Percentiles rank a stretch among this genome's conserved stretches.
These are phyloP conservation scores for Sapria himalayana DNA, from an alignment of 345 rosid species.

Conservation along the genomic window DNA sequence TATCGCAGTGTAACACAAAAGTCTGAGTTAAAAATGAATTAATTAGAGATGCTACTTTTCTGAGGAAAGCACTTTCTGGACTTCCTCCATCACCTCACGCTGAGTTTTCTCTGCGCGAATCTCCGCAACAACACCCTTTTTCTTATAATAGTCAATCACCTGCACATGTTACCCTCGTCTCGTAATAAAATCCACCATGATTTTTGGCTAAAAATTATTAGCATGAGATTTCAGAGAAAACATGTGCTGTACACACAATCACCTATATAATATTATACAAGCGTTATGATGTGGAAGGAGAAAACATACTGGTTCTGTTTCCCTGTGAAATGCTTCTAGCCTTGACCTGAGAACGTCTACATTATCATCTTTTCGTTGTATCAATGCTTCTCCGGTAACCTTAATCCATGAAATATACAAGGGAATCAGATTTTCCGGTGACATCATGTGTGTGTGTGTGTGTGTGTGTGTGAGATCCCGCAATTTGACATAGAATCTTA, in stretches of 20 bases:
- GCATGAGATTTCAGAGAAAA: neutral
- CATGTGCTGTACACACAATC: neutral
- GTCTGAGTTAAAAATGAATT: no score
- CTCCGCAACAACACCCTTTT: slow-evolving; percentile 44
- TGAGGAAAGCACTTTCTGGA: slow-evolving; percentile 46
- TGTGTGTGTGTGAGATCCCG: no score
- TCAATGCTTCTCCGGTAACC: slow-evolving; percentile 80
- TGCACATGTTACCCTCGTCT: slow-evolving; percentile 9
- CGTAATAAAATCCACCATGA: neutral
- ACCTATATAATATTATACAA: neutral
- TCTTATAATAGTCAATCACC: slow-evolving; percentile 66
- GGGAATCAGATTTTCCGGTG: neutral
- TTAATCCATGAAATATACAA: slow-evolving; percentile 10
- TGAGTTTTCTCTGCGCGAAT: slow-evolving; percentile 77
- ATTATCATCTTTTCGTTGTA: slow-evolving; percentile 85
- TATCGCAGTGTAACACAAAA: no score
- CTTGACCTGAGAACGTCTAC: slow-evolving; percentile 76
- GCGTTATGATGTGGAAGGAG: neutral
- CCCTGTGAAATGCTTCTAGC: slow-evolving; percentile 76
- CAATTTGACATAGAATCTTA: no score
- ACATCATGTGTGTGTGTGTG: no score
- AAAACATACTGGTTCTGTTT: slow-evolving; percentile 56
- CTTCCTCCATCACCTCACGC: slow-evolving; percentile 46
- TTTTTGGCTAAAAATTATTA: neutral
- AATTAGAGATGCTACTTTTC: neutral